Evolutionary conservation across 139 green algal genomes (phyloP), one percentile per base, ranked within the genome.

Genomic region (Tetraselmis striata): DNA sequence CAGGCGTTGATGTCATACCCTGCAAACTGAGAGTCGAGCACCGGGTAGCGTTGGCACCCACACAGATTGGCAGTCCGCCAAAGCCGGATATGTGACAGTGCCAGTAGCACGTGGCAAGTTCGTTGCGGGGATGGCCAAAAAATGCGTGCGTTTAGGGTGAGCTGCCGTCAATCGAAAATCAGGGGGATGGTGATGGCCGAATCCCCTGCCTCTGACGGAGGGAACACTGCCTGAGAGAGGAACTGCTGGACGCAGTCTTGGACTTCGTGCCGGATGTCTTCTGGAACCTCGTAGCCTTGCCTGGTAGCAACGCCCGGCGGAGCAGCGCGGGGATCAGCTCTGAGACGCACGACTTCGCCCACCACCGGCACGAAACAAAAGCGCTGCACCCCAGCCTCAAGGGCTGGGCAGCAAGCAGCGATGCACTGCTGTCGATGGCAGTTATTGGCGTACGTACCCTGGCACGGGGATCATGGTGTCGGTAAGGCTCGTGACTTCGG

Each of bases 401-500:
- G n/a, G n/a, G n/a, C n/a, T n/a, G n/a, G n/a, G n/a, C n/a, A n/a
- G n/a, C n/a, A n/a, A n/a, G n/a, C n/a, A 67, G 5, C 11, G 45
- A 5, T 67, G 45, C 45, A 67, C 11, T 67, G 45, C 11, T 25
- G 18, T 67, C 45, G 45, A 67, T 67, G 11, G 11, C 11, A 67
- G 45, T 67, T 25, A 67, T 67, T 67, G 11, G 45, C 45, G 5
- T 67, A 67, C 31, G 29, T 76, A 83, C 75, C 86, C 86, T 2
- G 90, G 90, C 32, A 87, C 79, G 2, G 82, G 58, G 26, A 92
- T 81, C 77, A 94, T 58, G 1, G 90, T 94, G 78, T 94, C 88
- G 30, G 87, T 82, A 28, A 94, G 83, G 28, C 87, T 89, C 0
- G 29, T 23, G 5, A 93, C 27, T 1, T 80, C 78, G 0, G 30